A percentile compares a stretch with the other conserved stretches of the same genome.
phyloP scores from a whole-genome alignment of 176 grass and related monocot species.

The Triticum turgidum region DNA sequence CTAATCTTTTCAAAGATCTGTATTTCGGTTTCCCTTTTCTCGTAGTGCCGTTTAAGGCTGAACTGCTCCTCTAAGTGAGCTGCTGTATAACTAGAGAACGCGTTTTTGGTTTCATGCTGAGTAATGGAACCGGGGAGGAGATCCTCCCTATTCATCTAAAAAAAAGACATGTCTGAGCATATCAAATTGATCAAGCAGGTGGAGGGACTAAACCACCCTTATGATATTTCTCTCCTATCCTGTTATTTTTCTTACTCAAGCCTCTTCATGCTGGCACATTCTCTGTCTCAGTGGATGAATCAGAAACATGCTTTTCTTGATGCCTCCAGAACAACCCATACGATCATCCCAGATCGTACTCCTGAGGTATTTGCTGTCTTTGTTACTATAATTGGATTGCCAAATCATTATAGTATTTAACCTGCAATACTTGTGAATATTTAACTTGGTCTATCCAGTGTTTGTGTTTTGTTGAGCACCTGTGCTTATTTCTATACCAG shows the following conservation, averaged over 20 bases:
- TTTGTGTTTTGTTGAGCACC: neutral
- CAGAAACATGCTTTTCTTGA: neutral
- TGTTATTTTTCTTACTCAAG: neutral
- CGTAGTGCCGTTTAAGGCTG: no score
- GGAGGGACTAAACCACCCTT: neutral
- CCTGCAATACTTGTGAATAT: neutral
- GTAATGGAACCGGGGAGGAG: no score
- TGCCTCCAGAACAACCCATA: neutral
- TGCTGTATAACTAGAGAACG: no score
- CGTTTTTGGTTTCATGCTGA: no score
- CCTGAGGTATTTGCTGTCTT: neutral
- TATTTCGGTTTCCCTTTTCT: no score
- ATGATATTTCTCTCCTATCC: neutral
- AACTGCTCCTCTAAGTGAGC: no score
- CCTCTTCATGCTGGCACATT: neutral
- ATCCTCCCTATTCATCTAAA: no score
- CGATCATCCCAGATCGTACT: constrained; percentile 5
- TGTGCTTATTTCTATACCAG: no score
- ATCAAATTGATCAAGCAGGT: neutral
- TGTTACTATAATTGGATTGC: neutral
- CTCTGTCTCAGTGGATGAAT: neutral
- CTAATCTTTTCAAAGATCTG: no score
- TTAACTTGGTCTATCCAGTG: neutral
- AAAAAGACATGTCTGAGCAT: neutral
- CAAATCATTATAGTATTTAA: neutral